Evolutionary conservation across 345 rosid species (phyloP).

Genomic region (Salix brachista): DNA sequence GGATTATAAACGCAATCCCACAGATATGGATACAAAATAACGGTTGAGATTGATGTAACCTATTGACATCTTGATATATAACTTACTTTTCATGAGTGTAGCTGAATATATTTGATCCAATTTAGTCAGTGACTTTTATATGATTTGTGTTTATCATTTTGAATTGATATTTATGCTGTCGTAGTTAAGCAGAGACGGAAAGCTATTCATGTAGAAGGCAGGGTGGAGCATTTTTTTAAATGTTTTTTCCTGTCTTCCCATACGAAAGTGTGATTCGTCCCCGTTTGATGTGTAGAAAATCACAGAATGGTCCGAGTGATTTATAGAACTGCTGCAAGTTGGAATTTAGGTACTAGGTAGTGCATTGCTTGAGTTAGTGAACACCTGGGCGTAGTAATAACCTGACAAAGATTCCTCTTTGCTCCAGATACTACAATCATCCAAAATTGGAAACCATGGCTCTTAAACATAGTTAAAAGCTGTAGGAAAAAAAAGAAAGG

Average conservation of each 20-base stretch:
- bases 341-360: neutral
- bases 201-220: neutral
- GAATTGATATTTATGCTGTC: neutral
- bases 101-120: neutral
- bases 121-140: neutral
- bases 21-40: slow-evolving; percentile 13
- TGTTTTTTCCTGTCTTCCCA: neutral
- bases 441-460: neutral
- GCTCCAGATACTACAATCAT: neutral
- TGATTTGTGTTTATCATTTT: neutral
- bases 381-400: no score
- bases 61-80: neutral
- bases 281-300: neutral
- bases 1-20: slow-evolving; percentile 16
- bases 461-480: neutral
- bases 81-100: neutral
- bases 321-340: neutral
- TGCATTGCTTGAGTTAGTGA: no score
- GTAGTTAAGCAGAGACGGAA: neutral
- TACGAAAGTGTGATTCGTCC: neutral
- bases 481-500: neutral
- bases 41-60: neutral
- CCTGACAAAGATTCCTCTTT: no score
- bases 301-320: neutral
- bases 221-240: neutral